phyloP scores from a whole-genome alignment of 2,329 filamentous ascomycete species.

The Lasiodiplodia citricola region DNA sequence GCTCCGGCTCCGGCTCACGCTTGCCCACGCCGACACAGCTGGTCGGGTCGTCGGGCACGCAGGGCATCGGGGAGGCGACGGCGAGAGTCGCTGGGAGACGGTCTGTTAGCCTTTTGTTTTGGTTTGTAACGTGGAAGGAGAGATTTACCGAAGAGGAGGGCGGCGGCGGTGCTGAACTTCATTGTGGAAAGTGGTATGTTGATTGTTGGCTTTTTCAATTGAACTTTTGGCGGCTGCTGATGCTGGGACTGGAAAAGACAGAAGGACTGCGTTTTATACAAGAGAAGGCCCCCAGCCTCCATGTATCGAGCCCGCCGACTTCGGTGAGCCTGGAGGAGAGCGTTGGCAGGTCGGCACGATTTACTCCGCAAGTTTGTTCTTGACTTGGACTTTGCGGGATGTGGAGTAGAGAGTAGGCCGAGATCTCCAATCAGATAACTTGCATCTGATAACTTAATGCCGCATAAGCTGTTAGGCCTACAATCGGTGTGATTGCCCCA shows the following conservation, averaged over 20 bases:
- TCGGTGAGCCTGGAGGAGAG: not conserved
- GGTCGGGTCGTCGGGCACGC: not conserved
- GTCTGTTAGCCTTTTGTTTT: not conserved
- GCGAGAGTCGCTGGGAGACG: not conserved
- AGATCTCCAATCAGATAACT: not conserved
- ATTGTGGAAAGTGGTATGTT: not conserved
- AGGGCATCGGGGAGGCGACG: not conserved
- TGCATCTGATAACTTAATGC: not conserved
- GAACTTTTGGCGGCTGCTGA: not conserved
- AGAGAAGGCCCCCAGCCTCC: not conserved
- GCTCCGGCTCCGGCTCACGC: not conserved
- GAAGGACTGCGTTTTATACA: not conserved
- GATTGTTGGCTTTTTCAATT: not conserved
- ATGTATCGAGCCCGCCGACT: not conserved
- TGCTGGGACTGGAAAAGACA: not conserved
- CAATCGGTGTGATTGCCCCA: not conserved
- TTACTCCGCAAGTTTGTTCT: not conserved
- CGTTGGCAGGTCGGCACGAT: too few relatives aligned
- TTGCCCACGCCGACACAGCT: not conserved
- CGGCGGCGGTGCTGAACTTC: slow-evolving; percentile 6
- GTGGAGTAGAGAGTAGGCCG: not conserved
- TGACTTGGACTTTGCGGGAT: not conserved
- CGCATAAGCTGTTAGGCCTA: not conserved
- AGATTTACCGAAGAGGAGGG: not conserved
- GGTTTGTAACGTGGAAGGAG: too few relatives aligned